Conservation (phyloP, 2,329 filamentous ascomycete genomes). For the Sporothrix mexicana region DNA sequence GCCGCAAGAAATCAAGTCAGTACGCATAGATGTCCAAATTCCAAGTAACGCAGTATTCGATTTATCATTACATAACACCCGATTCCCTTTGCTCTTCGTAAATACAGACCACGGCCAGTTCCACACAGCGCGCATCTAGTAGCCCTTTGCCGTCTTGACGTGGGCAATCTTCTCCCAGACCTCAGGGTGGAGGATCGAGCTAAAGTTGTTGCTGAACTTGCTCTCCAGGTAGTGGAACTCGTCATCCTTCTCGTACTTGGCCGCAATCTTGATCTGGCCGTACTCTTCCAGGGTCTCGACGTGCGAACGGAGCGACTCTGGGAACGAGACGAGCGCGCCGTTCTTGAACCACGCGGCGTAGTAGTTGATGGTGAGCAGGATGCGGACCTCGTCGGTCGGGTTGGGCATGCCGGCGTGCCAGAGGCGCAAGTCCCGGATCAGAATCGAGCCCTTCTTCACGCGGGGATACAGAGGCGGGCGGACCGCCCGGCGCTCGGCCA, state of each 20-base stretch:
- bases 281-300: slow-evolving; percentile 31
- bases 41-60: too few species aligned
- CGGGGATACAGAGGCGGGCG: slow-evolving; percentile 47
- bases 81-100: not conserved
- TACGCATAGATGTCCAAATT: too few species aligned
- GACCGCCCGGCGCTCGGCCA: slow-evolving; percentile 53
- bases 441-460: slow-evolving; percentile 58
- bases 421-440: slow-evolving; percentile 64
- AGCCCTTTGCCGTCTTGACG: slow-evolving; percentile 34
- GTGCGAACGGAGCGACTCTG: slow-evolving; percentile 31
- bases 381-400: slow-evolving; percentile 30
- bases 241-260: slow-evolving; percentile 30
- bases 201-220: slow-evolving; percentile 37
- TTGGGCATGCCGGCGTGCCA: slow-evolving; percentile 43
- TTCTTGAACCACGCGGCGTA: slow-evolving; percentile 36
- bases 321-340: slow-evolving; percentile 24
- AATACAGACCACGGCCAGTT: not conserved
- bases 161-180: slow-evolving; percentile 34
- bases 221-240: slow-evolving; percentile 33
- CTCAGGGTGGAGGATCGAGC: slow-evolving; percentile 31
- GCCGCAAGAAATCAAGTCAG: too few species aligned
- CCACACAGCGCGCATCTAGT: not conserved
- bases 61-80: not conserved
- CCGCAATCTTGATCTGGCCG: slow-evolving; percentile 31
- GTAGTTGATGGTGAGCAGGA: slow-evolving; percentile 32